phyloP scores from a whole-genome alignment of 768 basidiomycete species.

The Macrolepiota fuliginosa region DNA sequence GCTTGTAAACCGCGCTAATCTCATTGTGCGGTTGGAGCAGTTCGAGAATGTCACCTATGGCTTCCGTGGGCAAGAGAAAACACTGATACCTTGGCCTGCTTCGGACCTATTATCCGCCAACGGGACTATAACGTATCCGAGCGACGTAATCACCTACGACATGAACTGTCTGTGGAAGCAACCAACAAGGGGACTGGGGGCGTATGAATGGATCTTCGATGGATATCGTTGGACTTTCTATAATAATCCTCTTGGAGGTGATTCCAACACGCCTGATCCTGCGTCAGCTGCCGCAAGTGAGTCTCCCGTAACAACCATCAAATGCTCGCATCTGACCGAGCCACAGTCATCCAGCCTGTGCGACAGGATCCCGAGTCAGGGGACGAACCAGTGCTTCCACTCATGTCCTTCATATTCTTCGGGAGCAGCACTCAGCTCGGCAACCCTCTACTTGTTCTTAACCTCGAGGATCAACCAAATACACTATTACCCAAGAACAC shows the following conservation, averaged over 20 bases:
- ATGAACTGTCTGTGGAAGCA: neutral
- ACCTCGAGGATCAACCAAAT: too few relatives aligned
- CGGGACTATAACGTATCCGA: neutral
- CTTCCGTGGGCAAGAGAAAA: neutral
- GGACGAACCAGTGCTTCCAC: neutral
- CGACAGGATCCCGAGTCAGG: neutral
- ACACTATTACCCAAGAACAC: too few relatives aligned
- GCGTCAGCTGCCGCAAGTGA: too few relatives aligned
- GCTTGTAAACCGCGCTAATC: neutral
- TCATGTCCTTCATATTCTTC: neutral
- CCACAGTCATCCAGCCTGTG: neutral
- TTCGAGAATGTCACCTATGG: neutral
- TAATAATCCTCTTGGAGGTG: too few relatives aligned
- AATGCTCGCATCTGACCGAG: neutral
- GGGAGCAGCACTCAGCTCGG: neutral
- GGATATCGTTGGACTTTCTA: too few relatives aligned
- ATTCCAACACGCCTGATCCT: too few relatives aligned
- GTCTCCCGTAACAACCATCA: too few relatives aligned
- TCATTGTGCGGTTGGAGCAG: neutral
- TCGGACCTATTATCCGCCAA: neutral
- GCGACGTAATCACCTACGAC: neutral
- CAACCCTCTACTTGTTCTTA: too few relatives aligned
- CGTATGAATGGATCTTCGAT: too few relatives aligned
- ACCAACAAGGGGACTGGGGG: neutral
- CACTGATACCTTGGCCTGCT: neutral